Percentiles rank a stretch among this genome's conserved stretches.
phyloP scores from a whole-genome alignment of 2,329 filamentous ascomycete species.

The Fonsecaea nubica region DNA sequence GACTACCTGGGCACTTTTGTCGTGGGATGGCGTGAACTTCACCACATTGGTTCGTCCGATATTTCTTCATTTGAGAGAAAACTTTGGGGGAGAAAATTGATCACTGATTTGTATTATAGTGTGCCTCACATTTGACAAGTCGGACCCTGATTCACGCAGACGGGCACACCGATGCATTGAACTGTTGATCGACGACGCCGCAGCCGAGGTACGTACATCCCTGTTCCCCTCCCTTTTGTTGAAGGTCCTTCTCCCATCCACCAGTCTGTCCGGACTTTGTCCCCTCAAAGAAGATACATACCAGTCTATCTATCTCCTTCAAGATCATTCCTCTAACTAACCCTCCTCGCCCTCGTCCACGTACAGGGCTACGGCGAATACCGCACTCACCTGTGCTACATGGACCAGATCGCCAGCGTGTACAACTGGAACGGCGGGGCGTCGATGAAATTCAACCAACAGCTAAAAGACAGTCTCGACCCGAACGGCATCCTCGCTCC shows the following conservation, averaged over 20 bases:
- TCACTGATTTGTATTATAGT: background rate
- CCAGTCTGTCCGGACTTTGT: no score
- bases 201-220: slow-evolving; percentile 10
- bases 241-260: background rate
- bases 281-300: no score
- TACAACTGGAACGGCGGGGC: slow-evolving; percentile 53
- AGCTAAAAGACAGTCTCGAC: slow-evolving; percentile 56
- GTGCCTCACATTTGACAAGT: slow-evolving; percentile 25
- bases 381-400: slow-evolving; percentile 53
- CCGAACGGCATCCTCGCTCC: slow-evolving; percentile 57
- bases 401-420: slow-evolving; percentile 54
- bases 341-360: slow-evolving; percentile 20
- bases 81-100: no score
- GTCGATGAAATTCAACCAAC: slow-evolving; percentile 52
- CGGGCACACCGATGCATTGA: slow-evolving; percentile 18
- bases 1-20: slow-evolving; percentile 53
- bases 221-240: background rate
- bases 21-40: slow-evolving; percentile 55
- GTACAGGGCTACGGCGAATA: slow-evolving; percentile 54
- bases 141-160: slow-evolving; percentile 33
- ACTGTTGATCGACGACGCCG: slow-evolving; percentile 19
- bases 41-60: slow-evolving; percentile 40
- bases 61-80: no score
- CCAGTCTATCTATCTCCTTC: no score
- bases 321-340: slow-evolving; percentile 43